Evolutionary conservation across 2,329 filamentous ascomycete genomes (phyloP).

Genomic region (Hymenoscyphus fraxineus): DNA sequence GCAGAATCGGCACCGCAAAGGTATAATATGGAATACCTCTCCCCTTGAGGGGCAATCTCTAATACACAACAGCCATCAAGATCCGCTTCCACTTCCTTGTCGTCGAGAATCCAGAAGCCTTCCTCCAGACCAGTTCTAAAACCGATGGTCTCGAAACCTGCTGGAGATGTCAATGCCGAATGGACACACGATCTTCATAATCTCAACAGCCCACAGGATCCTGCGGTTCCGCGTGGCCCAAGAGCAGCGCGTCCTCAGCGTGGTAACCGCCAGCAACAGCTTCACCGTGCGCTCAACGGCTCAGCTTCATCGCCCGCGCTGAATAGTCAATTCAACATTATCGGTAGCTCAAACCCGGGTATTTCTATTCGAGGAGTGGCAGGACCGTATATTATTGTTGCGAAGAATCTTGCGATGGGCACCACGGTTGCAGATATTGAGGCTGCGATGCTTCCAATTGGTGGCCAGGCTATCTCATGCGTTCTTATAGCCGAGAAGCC

Average conservation of each 20-base stretch:
- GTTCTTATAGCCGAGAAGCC: conserved; percentile 63
- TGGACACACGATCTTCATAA: conserved; percentile 69
- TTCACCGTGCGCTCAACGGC: conserved; percentile 27
- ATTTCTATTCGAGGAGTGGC: conserved; percentile 71
- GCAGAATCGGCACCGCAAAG: conserved; percentile 71
- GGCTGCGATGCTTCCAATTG: conserved; percentile 73
- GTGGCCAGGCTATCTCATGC: conserved; percentile 65
- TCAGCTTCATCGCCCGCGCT: conserved; percentile 33
- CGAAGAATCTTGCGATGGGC: conserved; percentile 77
- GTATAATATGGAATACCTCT: conserved; percentile 38
- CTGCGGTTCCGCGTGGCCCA: conserved; percentile 35
- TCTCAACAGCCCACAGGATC: conserved; percentile 41
- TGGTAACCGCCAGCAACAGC: conserved; percentile 29
- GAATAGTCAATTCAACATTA: conserved; percentile 34
- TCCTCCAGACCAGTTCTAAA: conserved; percentile 16
- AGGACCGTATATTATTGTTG: conserved; percentile 68
- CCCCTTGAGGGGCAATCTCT: neutral
- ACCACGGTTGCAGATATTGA: conserved; percentile 81
- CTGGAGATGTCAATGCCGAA: conserved; percentile 60
- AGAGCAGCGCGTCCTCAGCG: conserved; percentile 24
- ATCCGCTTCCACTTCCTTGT: neutral
- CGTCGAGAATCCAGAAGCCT: conserved; percentile 11
- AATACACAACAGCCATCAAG: conserved; percentile 3
- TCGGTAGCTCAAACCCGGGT: conserved; percentile 41
- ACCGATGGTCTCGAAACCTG: conserved; percentile 30